Percentiles rank a stretch among this genome's conserved stretches.
Evolutionary conservation across 2,329 filamentous ascomycete species (phyloP).

Genomic region (Phialophora verrucosa): DNA sequence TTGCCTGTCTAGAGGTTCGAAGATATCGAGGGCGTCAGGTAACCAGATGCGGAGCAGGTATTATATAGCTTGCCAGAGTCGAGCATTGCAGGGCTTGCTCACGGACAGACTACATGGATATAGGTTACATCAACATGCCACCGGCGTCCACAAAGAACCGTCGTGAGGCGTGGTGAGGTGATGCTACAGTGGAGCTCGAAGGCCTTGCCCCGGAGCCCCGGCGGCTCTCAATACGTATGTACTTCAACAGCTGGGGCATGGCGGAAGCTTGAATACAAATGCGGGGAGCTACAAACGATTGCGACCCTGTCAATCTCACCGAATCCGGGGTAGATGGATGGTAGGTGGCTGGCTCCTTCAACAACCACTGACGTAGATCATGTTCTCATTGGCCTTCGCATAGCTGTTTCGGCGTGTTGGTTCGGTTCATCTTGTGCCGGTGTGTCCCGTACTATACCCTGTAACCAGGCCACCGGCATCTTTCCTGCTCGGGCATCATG

Average conservation of each 20-base stretch:
- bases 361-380: conserved; percentile 1
- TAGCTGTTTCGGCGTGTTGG: not conserved
- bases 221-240: not conserved
- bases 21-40: not conserved
- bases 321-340: conserved; percentile 16
- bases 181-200: conserved; percentile 13
- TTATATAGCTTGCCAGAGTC: not conserved
- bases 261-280: conserved; percentile 3
- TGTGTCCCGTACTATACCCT: not conserved
- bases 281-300: not conserved
- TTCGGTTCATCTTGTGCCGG: conserved; percentile 15
- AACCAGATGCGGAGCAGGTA: not conserved
- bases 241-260: not conserved
- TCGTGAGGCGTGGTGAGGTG: conserved; percentile 1
- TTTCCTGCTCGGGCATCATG: conserved; percentile 23
- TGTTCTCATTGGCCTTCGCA: conserved; percentile 7
- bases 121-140: not conserved
- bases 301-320: conserved; percentile 10
- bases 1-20: not conserved
- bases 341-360: not conserved
- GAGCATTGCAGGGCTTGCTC: not conserved
- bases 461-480: conserved; percentile 24
- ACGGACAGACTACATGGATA: not conserved
- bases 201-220: not conserved
- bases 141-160: not conserved